A percentile compares a stretch with the other conserved stretches of the same genome.
Evolutionary conservation across 2,329 filamentous ascomycete species (phyloP).

Genomic region (Diaporthe eres): DNA sequence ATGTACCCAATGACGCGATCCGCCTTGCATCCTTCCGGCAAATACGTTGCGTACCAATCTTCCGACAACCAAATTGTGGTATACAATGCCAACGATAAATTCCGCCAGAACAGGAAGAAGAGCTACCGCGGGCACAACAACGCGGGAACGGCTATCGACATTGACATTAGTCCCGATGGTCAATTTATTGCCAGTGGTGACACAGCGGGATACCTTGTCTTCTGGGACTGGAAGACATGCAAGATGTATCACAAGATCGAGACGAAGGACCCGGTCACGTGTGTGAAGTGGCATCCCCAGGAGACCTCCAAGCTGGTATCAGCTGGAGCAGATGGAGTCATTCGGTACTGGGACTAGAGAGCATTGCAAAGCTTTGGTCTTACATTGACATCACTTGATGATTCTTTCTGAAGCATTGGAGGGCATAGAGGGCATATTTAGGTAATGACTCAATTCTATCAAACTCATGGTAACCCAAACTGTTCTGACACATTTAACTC

Average conservation of each 20-base stretch:
- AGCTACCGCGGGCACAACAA: slow-evolving; percentile 96
- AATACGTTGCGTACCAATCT: slow-evolving; percentile 94
- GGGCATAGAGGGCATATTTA: neutral
- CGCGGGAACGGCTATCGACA: slow-evolving; percentile 91
- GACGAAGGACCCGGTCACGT: slow-evolving; percentile 87
- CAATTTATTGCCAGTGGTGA: slow-evolving; percentile 92
- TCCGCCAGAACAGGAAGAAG: slow-evolving; percentile 98
- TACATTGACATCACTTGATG: neutral
- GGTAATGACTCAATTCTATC: slow-evolving; percentile 33
- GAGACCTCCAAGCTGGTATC: slow-evolving; percentile 95
- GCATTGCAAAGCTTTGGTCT: neutral
- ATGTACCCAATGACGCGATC: slow-evolving; percentile 97
- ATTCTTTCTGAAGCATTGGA: neutral
- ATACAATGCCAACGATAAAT: slow-evolving; percentile 94
- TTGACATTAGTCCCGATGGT: slow-evolving; percentile 90
- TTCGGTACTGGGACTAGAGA: slow-evolving; percentile 91
- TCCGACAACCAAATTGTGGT: slow-evolving; percentile 98
- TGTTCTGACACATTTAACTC: slow-evolving; percentile 21
- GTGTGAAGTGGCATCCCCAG: slow-evolving; percentile 95
- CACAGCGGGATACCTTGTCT: slow-evolving; percentile 89
- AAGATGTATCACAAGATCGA: slow-evolving; percentile 99
- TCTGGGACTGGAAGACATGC: slow-evolving; percentile 99
- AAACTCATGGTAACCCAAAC: neutral
- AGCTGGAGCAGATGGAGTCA: slow-evolving; percentile 88
- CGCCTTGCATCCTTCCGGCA: slow-evolving; percentile 86